Conservation (phyloP, 139 green algal species). For the Chlamydomonas sp. region DNA sequence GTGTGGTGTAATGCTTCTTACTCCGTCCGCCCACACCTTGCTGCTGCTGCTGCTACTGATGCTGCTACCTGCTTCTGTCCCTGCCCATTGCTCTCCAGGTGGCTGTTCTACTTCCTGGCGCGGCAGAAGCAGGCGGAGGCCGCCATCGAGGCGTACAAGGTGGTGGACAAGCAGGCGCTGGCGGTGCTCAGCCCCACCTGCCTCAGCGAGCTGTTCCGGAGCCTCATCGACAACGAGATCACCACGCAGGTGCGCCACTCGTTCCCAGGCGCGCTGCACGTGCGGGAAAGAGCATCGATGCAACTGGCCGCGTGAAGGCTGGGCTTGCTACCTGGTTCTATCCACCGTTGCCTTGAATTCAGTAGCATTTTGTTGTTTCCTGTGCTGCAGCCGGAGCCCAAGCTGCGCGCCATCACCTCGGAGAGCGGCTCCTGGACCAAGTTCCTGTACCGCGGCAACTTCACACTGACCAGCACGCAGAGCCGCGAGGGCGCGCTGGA, state of each 20-base stretch:
- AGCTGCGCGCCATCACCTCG: conserved; percentile 38
- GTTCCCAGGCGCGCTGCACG: too few relatives aligned
- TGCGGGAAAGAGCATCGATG: too few relatives aligned
- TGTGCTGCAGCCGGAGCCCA: conserved; percentile 21
- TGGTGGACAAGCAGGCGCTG: conserved; percentile 41
- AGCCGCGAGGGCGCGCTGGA: conserved; percentile 34
- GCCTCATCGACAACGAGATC: conserved; percentile 44
- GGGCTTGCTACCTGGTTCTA: too few relatives aligned
- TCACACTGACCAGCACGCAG: conserved; percentile 28
- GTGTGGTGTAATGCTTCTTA: too few relatives aligned
- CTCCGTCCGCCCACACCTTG: not conserved
- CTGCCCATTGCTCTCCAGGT: not conserved
- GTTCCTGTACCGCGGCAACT: conserved; percentile 42
- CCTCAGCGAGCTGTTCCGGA: conserved; percentile 41
- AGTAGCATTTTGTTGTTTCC: too few relatives aligned
- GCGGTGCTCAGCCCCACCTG: conserved; percentile 26
- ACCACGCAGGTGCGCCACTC: conserved; percentile 19
- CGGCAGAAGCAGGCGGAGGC: conserved; percentile 32
- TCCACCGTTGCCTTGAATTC: not conserved
- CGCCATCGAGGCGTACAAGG: conserved; percentile 40
- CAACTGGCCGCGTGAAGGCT: too few relatives aligned
- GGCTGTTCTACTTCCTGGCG: conserved; percentile 40
- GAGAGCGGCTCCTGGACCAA: conserved; percentile 44
- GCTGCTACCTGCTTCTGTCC: not conserved
- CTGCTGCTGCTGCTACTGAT: not conserved